Conservation (phyloP, 192 early-diverging fungal genomes). For the Kappamyces sp. region DNA sequence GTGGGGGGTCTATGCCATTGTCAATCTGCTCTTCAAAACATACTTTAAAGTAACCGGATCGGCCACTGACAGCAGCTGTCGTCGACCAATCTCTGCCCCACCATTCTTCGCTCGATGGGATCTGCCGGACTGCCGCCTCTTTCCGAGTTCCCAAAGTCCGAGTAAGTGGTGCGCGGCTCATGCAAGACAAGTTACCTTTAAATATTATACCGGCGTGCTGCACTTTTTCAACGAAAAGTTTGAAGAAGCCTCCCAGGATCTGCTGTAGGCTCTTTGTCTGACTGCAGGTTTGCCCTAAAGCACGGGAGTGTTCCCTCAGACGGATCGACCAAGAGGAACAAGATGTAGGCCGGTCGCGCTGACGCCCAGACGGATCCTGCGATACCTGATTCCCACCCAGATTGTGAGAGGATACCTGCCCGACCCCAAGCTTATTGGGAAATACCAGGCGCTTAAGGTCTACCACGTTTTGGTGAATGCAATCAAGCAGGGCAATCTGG, state of each 20-base stretch:
- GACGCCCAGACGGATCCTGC: slow-evolving; percentile 66
- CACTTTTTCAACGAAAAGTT: slow-evolving; percentile 83
- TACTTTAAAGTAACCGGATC: slow-evolving; percentile 68
- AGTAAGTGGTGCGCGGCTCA: slow-evolving; percentile 20
- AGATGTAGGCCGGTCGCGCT: slow-evolving; percentile 22
- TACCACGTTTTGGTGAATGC: slow-evolving; percentile 66
- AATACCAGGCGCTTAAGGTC: slow-evolving; percentile 54
- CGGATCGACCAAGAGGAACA: slow-evolving; percentile 1
- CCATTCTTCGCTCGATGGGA: slow-evolving; percentile 73
- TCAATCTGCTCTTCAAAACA: slow-evolving; percentile 76
- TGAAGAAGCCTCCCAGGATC: slow-evolving; percentile 36
- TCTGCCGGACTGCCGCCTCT: slow-evolving; percentile 66
- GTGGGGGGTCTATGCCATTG: slow-evolving; percentile 89
- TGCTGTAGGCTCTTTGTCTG: slow-evolving; percentile 9
- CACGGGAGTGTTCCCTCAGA: background rate
- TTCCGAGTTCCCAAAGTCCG: slow-evolving; percentile 36
- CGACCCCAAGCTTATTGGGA: slow-evolving; percentile 44
- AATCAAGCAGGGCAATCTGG: slow-evolving; percentile 65
- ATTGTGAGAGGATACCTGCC: slow-evolving; percentile 71
- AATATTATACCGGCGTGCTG: slow-evolving; percentile 81
- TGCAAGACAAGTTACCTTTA: slow-evolving; percentile 76
- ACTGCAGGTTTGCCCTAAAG: background rate
- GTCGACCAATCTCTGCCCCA: slow-evolving; percentile 76
- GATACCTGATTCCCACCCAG: slow-evolving; percentile 71
- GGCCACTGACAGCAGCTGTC: slow-evolving; percentile 27